phyloP scores from a whole-genome alignment of 345 rosid species.

The Gossypium longicalyx region DNA sequence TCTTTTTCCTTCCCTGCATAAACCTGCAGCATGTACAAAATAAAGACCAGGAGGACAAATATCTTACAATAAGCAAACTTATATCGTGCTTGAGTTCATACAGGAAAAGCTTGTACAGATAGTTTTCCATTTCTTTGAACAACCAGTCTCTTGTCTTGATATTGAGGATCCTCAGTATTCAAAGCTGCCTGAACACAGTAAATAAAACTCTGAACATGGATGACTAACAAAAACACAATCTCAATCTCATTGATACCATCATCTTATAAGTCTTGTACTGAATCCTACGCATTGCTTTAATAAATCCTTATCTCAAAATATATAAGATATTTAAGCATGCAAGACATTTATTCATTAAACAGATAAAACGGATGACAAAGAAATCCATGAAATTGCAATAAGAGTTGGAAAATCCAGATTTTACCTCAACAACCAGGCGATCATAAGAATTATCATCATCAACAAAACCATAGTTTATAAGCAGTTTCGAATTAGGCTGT shows the following conservation, averaged over 20 bases:
- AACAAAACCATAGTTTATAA: slow-evolving; percentile 90
- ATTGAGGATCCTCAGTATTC: slow-evolving; percentile 93
- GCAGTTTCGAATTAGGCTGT: slow-evolving; percentile 88
- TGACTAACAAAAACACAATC: background rate
- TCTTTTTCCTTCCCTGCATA: slow-evolving; percentile 83
- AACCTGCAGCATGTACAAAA: slow-evolving; percentile 41
- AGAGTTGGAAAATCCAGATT: slow-evolving; percentile 8
- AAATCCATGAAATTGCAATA: slow-evolving; percentile 13
- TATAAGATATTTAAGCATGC: background rate
- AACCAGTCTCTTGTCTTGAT: slow-evolving; percentile 91
- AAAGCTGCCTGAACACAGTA: slow-evolving; percentile 64
- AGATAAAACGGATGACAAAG: slow-evolving; percentile 7
- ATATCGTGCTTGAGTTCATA: slow-evolving; percentile 25
- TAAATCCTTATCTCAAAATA: background rate
- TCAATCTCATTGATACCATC: background rate
- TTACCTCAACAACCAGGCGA: slow-evolving; percentile 72
- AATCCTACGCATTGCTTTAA: background rate
- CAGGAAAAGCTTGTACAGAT: slow-evolving; percentile 70
- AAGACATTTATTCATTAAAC: background rate
- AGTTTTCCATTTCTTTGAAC: slow-evolving; percentile 93
- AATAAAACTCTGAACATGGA: background rate
- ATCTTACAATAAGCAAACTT: slow-evolving; percentile 10
- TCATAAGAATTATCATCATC: slow-evolving; percentile 90
- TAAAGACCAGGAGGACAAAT: slow-evolving; percentile 18
- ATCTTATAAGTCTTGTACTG: background rate